Base-by-base conservation (phyloP, 768 basidiomycete species). In the Dentipellis fragilis region DNA sequence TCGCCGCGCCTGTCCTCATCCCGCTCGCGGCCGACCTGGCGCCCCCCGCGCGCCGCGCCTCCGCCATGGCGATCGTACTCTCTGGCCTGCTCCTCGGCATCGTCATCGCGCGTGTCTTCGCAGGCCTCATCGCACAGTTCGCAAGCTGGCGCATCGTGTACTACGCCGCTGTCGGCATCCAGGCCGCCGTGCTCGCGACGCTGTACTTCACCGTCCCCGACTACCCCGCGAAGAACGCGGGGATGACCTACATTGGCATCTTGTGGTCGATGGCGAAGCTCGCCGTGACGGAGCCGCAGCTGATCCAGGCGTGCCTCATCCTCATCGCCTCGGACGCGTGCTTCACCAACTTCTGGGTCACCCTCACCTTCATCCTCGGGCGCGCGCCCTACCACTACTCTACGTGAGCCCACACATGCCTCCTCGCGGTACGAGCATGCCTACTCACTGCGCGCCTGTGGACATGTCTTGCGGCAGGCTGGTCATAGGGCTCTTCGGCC, bases 341-440 rank as follows among this genome's bases (percentile, higher is more conserved):
- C 51, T 83, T 76, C 58, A 63, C 67, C 4, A 69, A 65, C 60
- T 74, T 69, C 61, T 73, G 74, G 74, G 73, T 69, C 6, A 87
- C 85, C 0, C 66, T 89, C 58, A 91, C 90, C 0, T 94, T 92
- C 72, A 71, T 92, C 17, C 80, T 94, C 2, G 84, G 83, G 6
- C 87, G 83, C 4, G 68, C 81, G 3, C 86, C 87, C 0, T 93
- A 91, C 64, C 64, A 83, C 61, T 92, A 85, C 60, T 85, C 83
- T 1, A 87, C 84, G 85, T 79, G 60, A 36, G 77, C 9, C 14
- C 40, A 3, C 40, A 3, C 29, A n/a, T 29, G 3, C 6, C 6
- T 6, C 29, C 29, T 29, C 29, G 29, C 29, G 29, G 29, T 29
- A 29, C 29, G 6, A 6, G 6, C 29, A 3, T 6, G 29, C 29